phyloP scores from a whole-genome alignment of 2,329 filamentous ascomycete genomes.

The Colletotrichum destructivum region DNA sequence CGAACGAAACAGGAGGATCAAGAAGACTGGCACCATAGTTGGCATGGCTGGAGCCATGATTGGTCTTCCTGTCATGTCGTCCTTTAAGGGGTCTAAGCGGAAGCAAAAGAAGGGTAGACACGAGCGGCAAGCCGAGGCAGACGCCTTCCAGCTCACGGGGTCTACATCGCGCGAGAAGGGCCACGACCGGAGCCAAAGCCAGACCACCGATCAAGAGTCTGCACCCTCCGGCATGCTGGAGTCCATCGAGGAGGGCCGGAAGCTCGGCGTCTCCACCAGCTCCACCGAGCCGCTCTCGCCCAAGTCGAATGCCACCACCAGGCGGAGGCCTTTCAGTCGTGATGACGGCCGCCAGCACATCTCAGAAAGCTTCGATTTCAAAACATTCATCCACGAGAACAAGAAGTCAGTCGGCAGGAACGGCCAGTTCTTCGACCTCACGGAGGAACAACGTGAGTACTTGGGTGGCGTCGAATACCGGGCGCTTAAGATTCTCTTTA shows the following conservation, averaged over 20 bases:
- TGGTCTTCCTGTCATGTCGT: conserved; percentile 46
- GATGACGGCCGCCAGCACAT: conserved; percentile 53
- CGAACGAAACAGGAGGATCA: conserved; percentile 53
- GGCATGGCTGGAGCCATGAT: conserved; percentile 29
- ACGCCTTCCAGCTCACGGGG: conserved; percentile 23
- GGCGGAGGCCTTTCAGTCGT: conserved; percentile 44
- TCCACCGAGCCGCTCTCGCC: conserved; percentile 26
- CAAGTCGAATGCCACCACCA: conserved; percentile 18
- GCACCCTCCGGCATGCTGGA: conserved; percentile 6
- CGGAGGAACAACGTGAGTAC: conserved; percentile 55
- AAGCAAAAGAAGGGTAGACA: conserved; percentile 28
- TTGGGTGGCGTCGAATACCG: conserved; percentile 76
- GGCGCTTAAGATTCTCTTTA: conserved; percentile 72
- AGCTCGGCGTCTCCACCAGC: conserved; percentile 10
- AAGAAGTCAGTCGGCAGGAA: conserved; percentile 64
- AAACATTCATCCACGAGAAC: conserved; percentile 38
- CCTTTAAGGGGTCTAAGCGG: conserved; percentile 21
- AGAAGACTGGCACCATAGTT: conserved; percentile 45
- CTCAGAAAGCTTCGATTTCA: conserved; percentile 50
- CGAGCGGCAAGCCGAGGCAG: conserved; percentile 33
- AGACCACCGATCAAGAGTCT: conserved; percentile 12
- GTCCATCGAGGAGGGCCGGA: conserved; percentile 27
- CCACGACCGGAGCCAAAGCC: conserved; percentile 24
- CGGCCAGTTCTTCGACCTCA: conserved; percentile 69
- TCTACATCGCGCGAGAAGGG: conserved; percentile 15